Evolutionary conservation across 108 stramenopile species (phyloP).

Genomic region (Pseudonitzschia multistriata): DNA sequence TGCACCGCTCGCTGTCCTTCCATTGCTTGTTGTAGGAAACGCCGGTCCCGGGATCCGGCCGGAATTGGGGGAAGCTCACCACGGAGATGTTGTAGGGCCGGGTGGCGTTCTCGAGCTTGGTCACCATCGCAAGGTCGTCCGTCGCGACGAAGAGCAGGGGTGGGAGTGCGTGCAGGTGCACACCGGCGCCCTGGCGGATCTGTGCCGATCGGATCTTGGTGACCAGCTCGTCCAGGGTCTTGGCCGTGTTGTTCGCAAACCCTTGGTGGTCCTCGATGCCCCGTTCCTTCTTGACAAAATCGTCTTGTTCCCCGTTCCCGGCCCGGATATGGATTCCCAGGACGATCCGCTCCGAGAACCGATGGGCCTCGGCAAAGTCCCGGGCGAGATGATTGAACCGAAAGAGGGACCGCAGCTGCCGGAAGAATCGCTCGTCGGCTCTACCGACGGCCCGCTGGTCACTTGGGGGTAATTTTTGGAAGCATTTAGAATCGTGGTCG

Average conservation of each 20-base stretch:
- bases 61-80: constrained; percentile 11
- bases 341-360: background rate
- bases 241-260: constrained; percentile 1
- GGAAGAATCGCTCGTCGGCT: background rate
- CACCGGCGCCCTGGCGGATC: background rate
- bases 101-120: background rate
- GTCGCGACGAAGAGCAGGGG: constrained; percentile 52
- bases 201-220: background rate
- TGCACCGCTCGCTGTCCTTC: constrained; percentile 9
- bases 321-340: constrained; percentile 52
- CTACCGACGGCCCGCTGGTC: background rate
- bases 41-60: background rate
- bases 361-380: background rate
- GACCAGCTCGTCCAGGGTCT: background rate
- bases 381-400: background rate
- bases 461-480: background rate
- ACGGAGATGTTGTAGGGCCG: constrained; percentile 31
- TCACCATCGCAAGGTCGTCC: background rate
- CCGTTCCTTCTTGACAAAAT: constrained; percentile 41
- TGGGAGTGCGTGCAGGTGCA: background rate
- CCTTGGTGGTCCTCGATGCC: constrained; percentile 5
- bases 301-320: constrained; percentile 54
- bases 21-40: constrained; percentile 2
- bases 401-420: background rate
- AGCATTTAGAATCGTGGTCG: background rate